Evolutionary conservation across 495 filamentous ascomycete species (phyloP).

Genomic region (Penicillium angulare): DNA sequence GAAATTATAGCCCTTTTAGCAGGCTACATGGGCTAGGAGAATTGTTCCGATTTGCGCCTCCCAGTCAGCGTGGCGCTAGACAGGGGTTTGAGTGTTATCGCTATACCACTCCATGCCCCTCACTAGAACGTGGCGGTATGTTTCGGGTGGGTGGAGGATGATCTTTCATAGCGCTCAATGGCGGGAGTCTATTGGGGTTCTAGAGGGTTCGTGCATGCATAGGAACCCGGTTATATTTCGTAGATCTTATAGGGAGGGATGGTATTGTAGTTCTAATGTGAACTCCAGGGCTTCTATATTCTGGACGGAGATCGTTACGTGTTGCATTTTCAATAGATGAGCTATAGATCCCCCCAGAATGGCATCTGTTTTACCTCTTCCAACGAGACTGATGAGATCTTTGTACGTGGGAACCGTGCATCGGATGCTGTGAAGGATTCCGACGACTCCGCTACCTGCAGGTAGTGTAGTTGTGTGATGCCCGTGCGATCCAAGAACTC

Average conservation of each 20-base stretch:
- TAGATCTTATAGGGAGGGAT: background rate
- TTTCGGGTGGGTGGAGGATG: background rate
- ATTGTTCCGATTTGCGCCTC: background rate
- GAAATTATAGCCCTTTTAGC: background rate
- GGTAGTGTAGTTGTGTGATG: slow-evolving; percentile 43
- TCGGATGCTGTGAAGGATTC: slow-evolving; percentile 25
- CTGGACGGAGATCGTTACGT: background rate
- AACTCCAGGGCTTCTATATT: no score
- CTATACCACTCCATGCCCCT: background rate
- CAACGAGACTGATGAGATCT: slow-evolving; percentile 24
- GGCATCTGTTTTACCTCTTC: slow-evolving; percentile 24
- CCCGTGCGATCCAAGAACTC: slow-evolving; percentile 53
- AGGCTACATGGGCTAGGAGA: background rate
- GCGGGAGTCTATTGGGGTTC: background rate
- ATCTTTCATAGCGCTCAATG: background rate
- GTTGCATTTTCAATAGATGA: background rate
- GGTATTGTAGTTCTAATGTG: background rate
- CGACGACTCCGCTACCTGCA: slow-evolving; percentile 31
- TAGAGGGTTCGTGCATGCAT: background rate
- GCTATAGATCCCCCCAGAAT: slow-evolving; percentile 16
- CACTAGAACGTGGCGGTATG: background rate
- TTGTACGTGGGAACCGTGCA: slow-evolving; percentile 41
- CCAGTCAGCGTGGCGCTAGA: background rate
- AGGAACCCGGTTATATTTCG: background rate
- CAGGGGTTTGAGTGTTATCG: background rate